Evolutionary conservation across 139 green algal species (phyloP).

Genomic region (Spirogloea muscicola): DNA sequence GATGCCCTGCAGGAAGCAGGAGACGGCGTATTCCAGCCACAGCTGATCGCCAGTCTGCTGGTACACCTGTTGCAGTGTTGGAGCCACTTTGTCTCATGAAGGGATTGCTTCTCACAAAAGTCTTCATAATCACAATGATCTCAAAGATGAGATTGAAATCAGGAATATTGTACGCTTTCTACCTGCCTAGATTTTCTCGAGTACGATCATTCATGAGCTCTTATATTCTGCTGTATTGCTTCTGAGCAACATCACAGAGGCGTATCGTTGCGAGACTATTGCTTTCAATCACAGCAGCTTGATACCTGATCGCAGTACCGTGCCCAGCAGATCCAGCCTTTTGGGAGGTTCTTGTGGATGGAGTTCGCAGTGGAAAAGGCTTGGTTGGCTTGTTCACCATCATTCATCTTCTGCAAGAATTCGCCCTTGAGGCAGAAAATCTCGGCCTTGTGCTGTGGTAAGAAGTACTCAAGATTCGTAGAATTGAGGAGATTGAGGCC

Average conservation of each 20-base stretch:
- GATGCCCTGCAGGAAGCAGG: constrained; percentile 77
- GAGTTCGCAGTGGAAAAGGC: constrained; percentile 76
- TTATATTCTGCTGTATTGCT: too few species aligned
- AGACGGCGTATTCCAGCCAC: constrained; percentile 81
- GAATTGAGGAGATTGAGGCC: constrained; percentile 87
- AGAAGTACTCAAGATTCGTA: constrained; percentile 97
- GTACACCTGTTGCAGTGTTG: constrained; percentile 22
- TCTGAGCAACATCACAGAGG: too few species aligned
- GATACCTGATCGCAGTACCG: constrained; percentile 73
- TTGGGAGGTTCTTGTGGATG: constrained; percentile 66
- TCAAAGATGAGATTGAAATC: too few species aligned
- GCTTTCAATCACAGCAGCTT: too few species aligned
- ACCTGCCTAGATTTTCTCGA: too few species aligned
- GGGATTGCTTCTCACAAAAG: too few species aligned
- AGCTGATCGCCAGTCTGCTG: constrained; percentile 19
- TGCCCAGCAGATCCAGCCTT: constrained; percentile 91
- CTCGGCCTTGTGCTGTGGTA: constrained; percentile 77
- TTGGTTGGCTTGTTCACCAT: constrained; percentile 46
- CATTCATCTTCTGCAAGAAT: constrained; percentile 61
- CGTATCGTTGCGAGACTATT: too few species aligned
- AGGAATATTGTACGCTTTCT: too few species aligned
- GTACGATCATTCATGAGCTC: too few species aligned
- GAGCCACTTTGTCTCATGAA: too few species aligned
- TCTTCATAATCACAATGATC: too few species aligned
- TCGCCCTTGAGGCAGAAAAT: constrained; percentile 81